Evolutionary conservation across 148 eudicot genomes (phyloP), one percentile per base, ranked within the genome.

Genomic region (Rhododendron henanense): DNA sequence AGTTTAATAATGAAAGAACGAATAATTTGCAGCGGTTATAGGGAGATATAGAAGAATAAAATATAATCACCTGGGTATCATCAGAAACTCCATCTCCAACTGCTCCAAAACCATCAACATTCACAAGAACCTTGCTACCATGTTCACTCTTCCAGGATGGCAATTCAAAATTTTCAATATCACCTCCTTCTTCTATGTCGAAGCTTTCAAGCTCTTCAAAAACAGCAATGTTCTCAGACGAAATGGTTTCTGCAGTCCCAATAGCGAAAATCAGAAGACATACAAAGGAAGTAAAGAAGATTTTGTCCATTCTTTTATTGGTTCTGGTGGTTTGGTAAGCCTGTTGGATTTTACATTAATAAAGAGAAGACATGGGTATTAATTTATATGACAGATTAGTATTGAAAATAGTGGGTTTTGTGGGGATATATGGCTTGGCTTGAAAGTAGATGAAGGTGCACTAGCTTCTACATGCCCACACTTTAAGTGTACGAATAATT

Each of bases 61-160:
- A 55, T 2, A 45, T 81, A 78, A 39, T 88, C 81, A 96, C 99
- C 98, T 94, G 87, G 47, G 98, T 93, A 88, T 97, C 98, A 89
- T 97, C 98, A 75, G 98, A 88, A 88, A 89, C 78, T 80, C 98
- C 99, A 90, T 97, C 91, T 61, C 99, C 99, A 74, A 84, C 93
- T 81, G 99, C 98, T 87, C 95, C 98, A 90, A 97, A 95, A 61
- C 90, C 87, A 89, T 95, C 95, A 51, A 97, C 98, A 87, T 93
- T 97, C 86, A 94, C 95, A 55, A 95, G 91, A 91, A 90, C 89
- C 57, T 89, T 92, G 87, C 87, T 92, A 59, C 90, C 89, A 48
- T 83, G 84, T 87, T 86, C 85, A 83, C 93, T 91, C 21, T 85
- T 84, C 89, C 93, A 89, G 19, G 90, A 90, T 18, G 95, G 89